Conservation (phyloP, 148 eudicot genomes). For the Vaccinium vitisidaea region DNA sequence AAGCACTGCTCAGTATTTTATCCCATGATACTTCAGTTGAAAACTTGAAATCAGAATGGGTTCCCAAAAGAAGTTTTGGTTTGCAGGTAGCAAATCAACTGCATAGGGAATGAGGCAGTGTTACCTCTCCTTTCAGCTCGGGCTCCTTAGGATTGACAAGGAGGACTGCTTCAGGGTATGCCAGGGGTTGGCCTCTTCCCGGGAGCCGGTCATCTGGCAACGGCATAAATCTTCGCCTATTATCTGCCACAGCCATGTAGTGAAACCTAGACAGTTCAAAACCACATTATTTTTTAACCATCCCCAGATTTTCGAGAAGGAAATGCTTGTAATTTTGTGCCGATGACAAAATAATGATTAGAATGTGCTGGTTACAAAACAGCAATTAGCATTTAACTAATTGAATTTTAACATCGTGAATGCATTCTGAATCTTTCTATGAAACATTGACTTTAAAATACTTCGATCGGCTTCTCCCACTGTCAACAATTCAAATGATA, state of each 20-base stretch:
- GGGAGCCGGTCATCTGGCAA: constrained; percentile 72
- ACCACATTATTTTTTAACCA: background rate
- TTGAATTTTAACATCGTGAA: background rate
- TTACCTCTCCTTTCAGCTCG: constrained; percentile 46
- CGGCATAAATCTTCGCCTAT: constrained; percentile 74
- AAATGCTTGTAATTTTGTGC: background rate
- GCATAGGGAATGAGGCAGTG: background rate
- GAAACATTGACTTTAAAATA: background rate
- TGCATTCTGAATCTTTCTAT: background rate
- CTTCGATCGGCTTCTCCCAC: background rate
- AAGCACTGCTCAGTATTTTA: background rate
- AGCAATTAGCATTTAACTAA: background rate
- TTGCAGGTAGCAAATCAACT: background rate
- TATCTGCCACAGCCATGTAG: constrained; percentile 76
- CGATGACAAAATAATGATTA: background rate
- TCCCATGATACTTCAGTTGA: background rate
- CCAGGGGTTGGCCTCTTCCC: constrained; percentile 56
- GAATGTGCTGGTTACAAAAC: background rate
- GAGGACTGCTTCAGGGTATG: constrained; percentile 78
- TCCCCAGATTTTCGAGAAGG: background rate
- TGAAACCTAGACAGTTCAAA: constrained; percentile 47
- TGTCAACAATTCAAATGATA: background rate
- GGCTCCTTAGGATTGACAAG: constrained; percentile 54
- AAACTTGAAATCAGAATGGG: background rate
- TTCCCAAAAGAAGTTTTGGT: background rate